Base-by-base conservation (phyloP, 1,284 basidiomycete species). In the Xerocomus minutiporus region DNA sequence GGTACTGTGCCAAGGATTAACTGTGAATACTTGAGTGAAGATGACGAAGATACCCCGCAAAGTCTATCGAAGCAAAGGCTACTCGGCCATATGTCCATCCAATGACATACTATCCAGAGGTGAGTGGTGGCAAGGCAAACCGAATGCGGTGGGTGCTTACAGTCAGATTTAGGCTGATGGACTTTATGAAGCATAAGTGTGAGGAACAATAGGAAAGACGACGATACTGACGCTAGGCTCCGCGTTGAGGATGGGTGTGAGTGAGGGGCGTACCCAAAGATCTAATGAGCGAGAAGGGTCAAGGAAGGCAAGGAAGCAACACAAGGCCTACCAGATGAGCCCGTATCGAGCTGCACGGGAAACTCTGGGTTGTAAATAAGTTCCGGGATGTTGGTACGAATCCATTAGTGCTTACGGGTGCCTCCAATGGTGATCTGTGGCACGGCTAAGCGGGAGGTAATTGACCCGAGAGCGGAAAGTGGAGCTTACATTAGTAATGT, bases 331-430 rank as follows among this genome's bases (percentile, higher is more conserved):
- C 90, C 88, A 44, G 87, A 88, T 11, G 88, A 91, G 51, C 88
- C 88, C 0, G 88, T 90, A 68, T 91, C 88, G 43, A 91, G 72
- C 67, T 91, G 88, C 7, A 90, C 77, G 42, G 76, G 70, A 65
- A 84, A 86, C 13, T 75, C 85, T 88, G 28, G 43, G 53, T 11
- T 43, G 35, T 35, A 32, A 38, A 46, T 56, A 52, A 44, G 42
- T 35, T 23, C 32, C 20, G n/a, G 20, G 6, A 17, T n/a, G 12
- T 11, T 8, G 1, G 28, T 25, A 31, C 1, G 25, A 34, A 5
- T 39, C 2, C 1, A 23, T 4, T 2, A 23, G 25, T 29, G 72
- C 81, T 55, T 53, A 89, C 86, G 72, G 54, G 65, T 70, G 50
- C 77, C 79, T 54, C 80, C 87, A 41, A 88, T 65, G 49, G 81